Percentiles rank a stretch among this genome's conserved stretches.
These are phyloP conservation scores for Penicillium brevicompactum DNA, from an alignment of 2,329 filamentous ascomycete species.

Conservation along the genomic window DNA sequence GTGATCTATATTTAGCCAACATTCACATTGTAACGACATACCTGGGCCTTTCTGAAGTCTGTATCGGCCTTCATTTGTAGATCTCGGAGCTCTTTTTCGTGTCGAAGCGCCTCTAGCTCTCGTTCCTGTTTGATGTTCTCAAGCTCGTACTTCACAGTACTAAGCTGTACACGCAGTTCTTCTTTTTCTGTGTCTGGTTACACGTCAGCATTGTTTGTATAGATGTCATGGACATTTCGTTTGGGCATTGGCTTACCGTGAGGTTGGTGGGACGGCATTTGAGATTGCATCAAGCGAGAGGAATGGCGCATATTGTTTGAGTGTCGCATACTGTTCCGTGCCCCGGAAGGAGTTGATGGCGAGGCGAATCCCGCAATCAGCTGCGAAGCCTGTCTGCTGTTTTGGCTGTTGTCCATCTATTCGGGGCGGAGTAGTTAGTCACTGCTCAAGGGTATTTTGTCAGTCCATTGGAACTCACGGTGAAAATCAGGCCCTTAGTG, in stretches of 20 bases:
- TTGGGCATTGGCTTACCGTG: conserved; percentile 36
- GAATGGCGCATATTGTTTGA: conserved; percentile 43
- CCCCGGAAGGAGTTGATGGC: conserved; percentile 38
- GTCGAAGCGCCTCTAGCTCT: conserved; percentile 74
- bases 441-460: background rate
- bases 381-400: conserved; percentile 61
- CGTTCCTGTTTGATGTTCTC: conserved; percentile 86
- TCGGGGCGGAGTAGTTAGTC: background rate
- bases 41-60: conserved; percentile 71
- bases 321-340: conserved; percentile 39
- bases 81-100: conserved; percentile 82
- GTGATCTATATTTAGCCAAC: background rate
- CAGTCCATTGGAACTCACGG: background rate
- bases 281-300: conserved; percentile 36
- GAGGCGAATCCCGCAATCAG: conserved; percentile 59
- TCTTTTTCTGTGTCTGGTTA: conserved; percentile 59
- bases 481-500: background rate
- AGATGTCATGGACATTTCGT: background rate
- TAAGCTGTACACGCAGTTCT: conserved; percentile 85
- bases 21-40: conserved; percentile 23
- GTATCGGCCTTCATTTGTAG: conserved; percentile 78
- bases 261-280: conserved; percentile 35
- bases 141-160: conserved; percentile 83
- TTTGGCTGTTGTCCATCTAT: conserved; percentile 41
- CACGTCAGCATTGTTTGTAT: conserved; percentile 10